Conservation (phyloP, 140 eudicot species). For the Bidens hawaiensis region DNA sequence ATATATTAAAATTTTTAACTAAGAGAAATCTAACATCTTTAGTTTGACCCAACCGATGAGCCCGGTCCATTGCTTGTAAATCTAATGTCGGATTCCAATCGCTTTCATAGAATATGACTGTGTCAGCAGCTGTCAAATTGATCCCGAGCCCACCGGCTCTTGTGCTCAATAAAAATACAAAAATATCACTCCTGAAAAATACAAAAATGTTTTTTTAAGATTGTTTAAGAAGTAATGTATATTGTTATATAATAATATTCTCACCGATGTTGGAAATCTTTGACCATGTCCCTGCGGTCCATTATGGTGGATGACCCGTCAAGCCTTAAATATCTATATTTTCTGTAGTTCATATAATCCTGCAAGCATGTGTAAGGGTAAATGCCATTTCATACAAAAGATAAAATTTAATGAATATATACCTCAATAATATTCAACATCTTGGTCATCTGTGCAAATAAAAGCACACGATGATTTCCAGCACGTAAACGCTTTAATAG, state of each 20-base stretch:
- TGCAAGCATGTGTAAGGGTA: constrained; percentile 30
- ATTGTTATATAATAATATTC: constrained; percentile 8
- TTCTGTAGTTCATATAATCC: constrained; percentile 98
- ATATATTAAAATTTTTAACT: not conserved
- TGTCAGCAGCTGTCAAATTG: constrained; percentile 91
- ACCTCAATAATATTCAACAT: constrained; percentile 98
- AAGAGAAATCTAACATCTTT: constrained; percentile 68
- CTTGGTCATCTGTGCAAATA: constrained; percentile 98
- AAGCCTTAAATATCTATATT: constrained; percentile 82
- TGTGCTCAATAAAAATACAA: constrained; percentile 94
- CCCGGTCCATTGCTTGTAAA: constrained; percentile 98
- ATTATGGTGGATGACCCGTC: constrained; percentile 94
- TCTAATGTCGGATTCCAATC: constrained; percentile 99
- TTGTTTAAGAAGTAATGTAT: not conserved
- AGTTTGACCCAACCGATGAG: constrained; percentile 97
- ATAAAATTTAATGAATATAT: not conserved
- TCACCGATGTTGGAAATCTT: constrained; percentile 85
- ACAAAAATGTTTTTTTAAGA: not conserved
- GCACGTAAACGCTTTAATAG: constrained; percentile 91
- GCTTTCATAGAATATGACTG: constrained; percentile 93
- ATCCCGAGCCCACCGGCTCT: constrained; percentile 99
- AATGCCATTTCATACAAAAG: not conserved
- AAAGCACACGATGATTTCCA: constrained; percentile 88
- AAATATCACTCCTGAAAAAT: constrained; percentile 73
- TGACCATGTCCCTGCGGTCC: constrained; percentile 98